Evolutionary conservation across 2,329 filamentous ascomycete genomes (phyloP).

Genomic region (Harringtonia aguacate): DNA sequence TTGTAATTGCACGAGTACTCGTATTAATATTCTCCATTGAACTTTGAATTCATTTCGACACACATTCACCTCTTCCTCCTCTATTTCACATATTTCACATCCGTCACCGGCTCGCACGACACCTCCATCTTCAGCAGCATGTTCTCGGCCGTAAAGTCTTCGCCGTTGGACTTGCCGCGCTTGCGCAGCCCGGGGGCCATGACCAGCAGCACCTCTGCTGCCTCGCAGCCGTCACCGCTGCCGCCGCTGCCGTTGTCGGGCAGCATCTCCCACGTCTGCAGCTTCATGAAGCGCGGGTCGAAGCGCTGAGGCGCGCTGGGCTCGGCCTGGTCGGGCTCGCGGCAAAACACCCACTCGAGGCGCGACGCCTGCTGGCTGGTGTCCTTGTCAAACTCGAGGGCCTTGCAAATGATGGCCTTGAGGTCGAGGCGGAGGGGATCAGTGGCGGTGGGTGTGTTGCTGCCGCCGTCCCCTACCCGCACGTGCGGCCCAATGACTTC

Average conservation of each 20-base stretch:
- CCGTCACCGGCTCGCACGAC: constrained; percentile 4
- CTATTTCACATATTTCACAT: background rate
- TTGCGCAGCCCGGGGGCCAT: constrained; percentile 4
- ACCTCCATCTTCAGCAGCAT: constrained; percentile 9
- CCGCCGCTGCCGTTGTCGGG: too few species aligned
- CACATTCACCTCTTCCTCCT: too few species aligned
- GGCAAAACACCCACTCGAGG: constrained; percentile 5
- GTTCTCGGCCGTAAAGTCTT: constrained; percentile 5
- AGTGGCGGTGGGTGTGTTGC: background rate
- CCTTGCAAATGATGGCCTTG: constrained; percentile 5
- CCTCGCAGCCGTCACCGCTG: too few species aligned
- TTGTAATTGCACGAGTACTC: too few species aligned
- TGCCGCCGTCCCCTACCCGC: background rate
- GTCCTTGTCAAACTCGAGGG: constrained; percentile 6
- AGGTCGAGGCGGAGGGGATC: constrained; percentile 1
- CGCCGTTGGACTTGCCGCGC: constrained; percentile 6
- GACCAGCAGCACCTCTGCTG: constrained; percentile 2
- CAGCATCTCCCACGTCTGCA: background rate
- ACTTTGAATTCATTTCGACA: too few species aligned
- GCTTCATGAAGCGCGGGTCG: constrained; percentile 1
- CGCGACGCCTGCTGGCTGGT: constrained; percentile 6
- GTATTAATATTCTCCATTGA: too few species aligned
- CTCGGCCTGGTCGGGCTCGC: background rate
- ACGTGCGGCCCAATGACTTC: constrained; percentile 1
- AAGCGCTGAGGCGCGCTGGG: background rate